Base-by-base conservation (phyloP, 2,329 filamentous ascomycete genomes). In the Lachnum nothofagi region DNA sequence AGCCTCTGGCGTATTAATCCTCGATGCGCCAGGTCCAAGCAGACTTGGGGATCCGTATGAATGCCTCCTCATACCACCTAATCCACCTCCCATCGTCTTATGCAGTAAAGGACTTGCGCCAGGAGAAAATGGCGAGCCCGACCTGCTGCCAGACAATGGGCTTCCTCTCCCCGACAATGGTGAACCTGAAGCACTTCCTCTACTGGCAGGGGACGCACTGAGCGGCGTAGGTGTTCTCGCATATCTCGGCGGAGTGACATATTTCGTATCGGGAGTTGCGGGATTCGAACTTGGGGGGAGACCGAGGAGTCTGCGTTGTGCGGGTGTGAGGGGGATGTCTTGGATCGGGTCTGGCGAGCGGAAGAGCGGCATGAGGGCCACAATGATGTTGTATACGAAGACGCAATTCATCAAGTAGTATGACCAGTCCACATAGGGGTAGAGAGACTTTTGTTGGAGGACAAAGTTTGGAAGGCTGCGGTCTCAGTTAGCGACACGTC, bases 271-370 rank as follows among this genome's bases (percentile, higher is more conserved):
- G 2, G 88, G 84, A 0, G 84, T 86, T 0, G 85, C 78, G 2
- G 79, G 72, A 2, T 72, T 69, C 2, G 77, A 75, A 50, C 76
- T 80, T 2, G 88, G 84, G 33, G 85, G 79, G 3, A 98, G 80
- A 41, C 90, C 91, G 44, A 98, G 80, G 12, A 95, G 78, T 55
- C 83, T 78, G 53, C 91, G 86, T 72, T 97, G 93, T 10, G 83
- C 82, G n/a, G 88, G 84, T 1, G 91, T 96, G 57, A 98, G 78
- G 53, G 91, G 83, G 43, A 98, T 95, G 67, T 98, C 93, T 67
- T 83, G 75, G 55, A 96, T 78, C 54, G 90, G 79, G 67, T 97
- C 93, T 58, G 76, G 76, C 37, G 78, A 75, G 55, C 83, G 79
- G 61, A 89, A 69, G 10, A 95, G 77, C 2, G 91, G 93, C 39